Percentiles rank a stretch among this genome's conserved stretches.
phyloP scores from a whole-genome alignment of 768 basidiomycete species.

The Suillus cothurnatus region DNA sequence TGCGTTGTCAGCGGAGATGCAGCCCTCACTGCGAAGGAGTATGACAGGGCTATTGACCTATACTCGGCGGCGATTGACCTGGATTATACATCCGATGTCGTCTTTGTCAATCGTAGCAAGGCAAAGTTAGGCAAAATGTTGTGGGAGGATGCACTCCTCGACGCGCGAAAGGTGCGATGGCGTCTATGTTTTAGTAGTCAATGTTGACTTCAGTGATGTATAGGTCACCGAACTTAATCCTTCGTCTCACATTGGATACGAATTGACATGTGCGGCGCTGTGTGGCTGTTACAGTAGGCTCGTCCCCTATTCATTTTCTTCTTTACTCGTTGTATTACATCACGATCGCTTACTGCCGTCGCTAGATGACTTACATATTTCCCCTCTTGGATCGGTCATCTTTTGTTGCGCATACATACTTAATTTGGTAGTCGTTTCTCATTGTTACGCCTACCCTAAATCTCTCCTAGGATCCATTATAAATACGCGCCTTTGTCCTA shows the following conservation, averaged over 20 bases:
- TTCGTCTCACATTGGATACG: not conserved
- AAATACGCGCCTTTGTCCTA: too few species aligned
- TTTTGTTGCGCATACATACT: too few species aligned
- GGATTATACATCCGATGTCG: not conserved
- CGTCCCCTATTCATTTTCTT: too few species aligned
- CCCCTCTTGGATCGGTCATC: too few species aligned
- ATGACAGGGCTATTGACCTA: not conserved
- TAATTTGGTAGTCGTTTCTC: too few species aligned
- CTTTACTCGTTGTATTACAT: too few species aligned
- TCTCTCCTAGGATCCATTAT: too few species aligned
- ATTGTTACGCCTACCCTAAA: too few species aligned
- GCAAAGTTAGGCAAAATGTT: not conserved
- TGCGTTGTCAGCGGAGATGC: not conserved
- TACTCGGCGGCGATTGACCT: not conserved
- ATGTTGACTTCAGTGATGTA: not conserved
- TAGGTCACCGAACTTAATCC: not conserved
- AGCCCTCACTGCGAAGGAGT: not conserved
- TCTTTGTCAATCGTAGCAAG: not conserved
- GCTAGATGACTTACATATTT: too few species aligned
- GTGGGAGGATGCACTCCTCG: not conserved
- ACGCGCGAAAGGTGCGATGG: not conserved
- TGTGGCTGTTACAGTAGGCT: too few species aligned
- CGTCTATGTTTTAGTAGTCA: not conserved
- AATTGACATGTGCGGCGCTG: not conserved
- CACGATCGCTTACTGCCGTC: too few species aligned